Percentiles rank a stretch among this genome's conserved stretches.
Evolutionary conservation across 2,329 filamentous ascomycete genomes (phyloP).

Genomic region (Mariannaea elegans): DNA sequence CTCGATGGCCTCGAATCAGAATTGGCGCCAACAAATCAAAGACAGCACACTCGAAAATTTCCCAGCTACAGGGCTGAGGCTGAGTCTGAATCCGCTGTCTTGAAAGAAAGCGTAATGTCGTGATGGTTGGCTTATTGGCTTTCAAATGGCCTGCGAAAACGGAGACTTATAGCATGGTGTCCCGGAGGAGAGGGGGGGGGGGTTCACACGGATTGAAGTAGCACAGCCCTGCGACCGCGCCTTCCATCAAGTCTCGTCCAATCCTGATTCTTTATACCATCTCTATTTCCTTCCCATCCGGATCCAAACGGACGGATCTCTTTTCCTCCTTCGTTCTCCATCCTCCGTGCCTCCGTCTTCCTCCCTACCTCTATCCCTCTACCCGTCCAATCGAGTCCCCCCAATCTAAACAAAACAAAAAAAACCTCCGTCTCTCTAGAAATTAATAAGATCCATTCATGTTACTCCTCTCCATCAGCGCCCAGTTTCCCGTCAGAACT

Average conservation of each 20-base stretch:
- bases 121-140: background rate
- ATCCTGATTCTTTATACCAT: conserved; percentile 12
- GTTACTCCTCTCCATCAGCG: no score
- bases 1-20: background rate
- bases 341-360: background rate
- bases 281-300: conserved; percentile 9
- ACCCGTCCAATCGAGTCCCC: background rate
- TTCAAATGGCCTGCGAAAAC: background rate
- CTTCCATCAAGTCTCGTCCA: conserved; percentile 16
- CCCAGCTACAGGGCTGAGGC: background rate
- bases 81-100: background rate
- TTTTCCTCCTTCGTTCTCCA: background rate
- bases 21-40: background rate
- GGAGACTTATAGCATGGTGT: background rate
- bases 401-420: no score
- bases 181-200: background rate
- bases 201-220: conserved; percentile 6
- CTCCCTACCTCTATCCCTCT: background rate
- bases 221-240: conserved; percentile 29
- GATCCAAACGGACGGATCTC: conserved; percentile 1
- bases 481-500: no score
- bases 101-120: background rate
- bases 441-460: no score
- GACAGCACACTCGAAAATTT: background rate
- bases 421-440: no score